A percentile compares a stretch with the other conserved stretches of the same genome.
phyloP scores from a whole-genome alignment of 805 yeast species.

The Kodamaea lidongshanica region DNA sequence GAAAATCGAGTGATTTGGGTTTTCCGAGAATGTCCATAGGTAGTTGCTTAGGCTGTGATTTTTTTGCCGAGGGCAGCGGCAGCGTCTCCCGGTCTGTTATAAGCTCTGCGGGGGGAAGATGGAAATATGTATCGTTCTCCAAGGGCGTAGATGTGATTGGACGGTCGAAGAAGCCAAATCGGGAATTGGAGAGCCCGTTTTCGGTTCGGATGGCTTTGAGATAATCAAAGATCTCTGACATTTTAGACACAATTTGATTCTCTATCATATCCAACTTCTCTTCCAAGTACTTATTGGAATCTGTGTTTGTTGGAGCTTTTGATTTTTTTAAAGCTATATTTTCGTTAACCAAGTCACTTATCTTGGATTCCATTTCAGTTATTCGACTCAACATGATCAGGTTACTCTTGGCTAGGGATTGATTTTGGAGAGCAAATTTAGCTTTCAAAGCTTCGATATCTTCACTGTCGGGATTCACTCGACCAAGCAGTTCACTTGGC shows the following conservation, averaged over 20 bases:
- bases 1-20: too few relatives aligned
- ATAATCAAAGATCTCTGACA: constrained; percentile 41
- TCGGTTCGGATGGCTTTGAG: constrained; percentile 35
- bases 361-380: constrained; percentile 45
- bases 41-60: too few relatives aligned
- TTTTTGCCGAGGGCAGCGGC: too few relatives aligned
- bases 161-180: constrained; percentile 1
- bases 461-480: not conserved
- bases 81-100: too few relatives aligned
- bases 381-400: constrained; percentile 47
- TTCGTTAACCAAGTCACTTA: constrained; percentile 46
- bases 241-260: constrained; percentile 31
- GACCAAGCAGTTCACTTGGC: not conserved
- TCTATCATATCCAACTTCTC: constrained; percentile 37
- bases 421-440: constrained; percentile 44
- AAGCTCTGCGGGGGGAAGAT: constrained; percentile 1
- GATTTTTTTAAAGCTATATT: constrained; percentile 35
- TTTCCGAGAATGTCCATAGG: too few relatives aligned
- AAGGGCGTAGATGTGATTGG: constrained; percentile 19
- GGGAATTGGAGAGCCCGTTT: constrained; percentile 30
- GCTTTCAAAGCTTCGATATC: constrained; percentile 12
- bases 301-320: constrained; percentile 25
- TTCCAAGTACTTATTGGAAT: constrained; percentile 26
- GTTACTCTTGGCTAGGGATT: constrained; percentile 54
- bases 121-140: constrained; percentile 1